phyloP scores from a whole-genome alignment of 805 yeast genomes.

The Nakazawaea laoshanensis region DNA sequence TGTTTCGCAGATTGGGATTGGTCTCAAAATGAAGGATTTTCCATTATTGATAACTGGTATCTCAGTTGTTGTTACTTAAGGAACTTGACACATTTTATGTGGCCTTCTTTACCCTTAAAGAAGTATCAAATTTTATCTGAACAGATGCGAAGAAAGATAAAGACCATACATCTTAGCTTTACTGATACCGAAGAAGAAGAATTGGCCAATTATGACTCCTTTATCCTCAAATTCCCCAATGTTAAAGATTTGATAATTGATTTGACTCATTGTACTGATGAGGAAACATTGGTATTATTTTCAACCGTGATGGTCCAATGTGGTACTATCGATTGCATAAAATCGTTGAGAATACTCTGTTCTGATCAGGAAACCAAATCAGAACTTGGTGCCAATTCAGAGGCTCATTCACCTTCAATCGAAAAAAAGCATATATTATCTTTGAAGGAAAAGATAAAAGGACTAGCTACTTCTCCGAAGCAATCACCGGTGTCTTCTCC shows the following conservation, averaged over 20 bases:
- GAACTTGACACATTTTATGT: constrained; percentile 6
- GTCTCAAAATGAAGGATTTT: constrained; percentile 1
- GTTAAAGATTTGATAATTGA: constrained; percentile 8
- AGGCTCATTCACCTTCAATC: too few species aligned
- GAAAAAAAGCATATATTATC: too few species aligned
- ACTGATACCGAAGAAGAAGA: neutral
- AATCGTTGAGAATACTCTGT: too few species aligned
- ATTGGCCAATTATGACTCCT: constrained; percentile 6
- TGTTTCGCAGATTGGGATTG: constrained; percentile 11
- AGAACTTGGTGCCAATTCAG: too few species aligned
- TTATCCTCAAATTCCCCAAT: constrained; percentile 9
- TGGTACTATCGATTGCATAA: too few species aligned
- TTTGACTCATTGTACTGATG: too few species aligned
- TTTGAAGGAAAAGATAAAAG: too few species aligned
- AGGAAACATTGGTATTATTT: too few species aligned
- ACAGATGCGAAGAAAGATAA: constrained; percentile 2
- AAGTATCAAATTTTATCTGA: constrained; percentile 7
- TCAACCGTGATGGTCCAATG: too few species aligned
- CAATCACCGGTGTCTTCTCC: too few species aligned
- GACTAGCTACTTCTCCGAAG: too few species aligned
- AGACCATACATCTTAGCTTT: constrained; percentile 8
- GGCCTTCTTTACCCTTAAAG: constrained; percentile 11
- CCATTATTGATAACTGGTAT: constrained; percentile 11
- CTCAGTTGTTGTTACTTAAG: constrained; percentile 4
- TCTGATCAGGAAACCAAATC: too few species aligned